These are phyloP conservation scores for Testicularia cyperi DNA, from an alignment of 1,284 basidiomycete genomes.

Conservation along the genomic window DNA sequence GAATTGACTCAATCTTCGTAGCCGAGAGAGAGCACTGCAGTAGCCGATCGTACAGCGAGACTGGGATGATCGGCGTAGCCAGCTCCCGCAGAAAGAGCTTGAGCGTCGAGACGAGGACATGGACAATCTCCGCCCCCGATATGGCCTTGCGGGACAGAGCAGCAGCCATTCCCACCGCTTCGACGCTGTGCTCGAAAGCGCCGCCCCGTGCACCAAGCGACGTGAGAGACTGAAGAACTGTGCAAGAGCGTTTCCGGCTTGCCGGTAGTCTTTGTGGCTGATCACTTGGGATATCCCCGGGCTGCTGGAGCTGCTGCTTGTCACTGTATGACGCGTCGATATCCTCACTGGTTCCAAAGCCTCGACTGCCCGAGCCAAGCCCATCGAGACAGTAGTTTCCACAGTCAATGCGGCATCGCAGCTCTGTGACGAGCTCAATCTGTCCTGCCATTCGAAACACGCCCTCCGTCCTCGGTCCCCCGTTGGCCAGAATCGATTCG, in stretches of 20 bases:
- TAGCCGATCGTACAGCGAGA: slow-evolving; percentile 49
- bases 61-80: slow-evolving; percentile 80
- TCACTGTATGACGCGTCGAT: too few relatives aligned
- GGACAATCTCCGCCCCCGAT: slow-evolving; percentile 62
- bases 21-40: not conserved
- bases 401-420: slow-evolving; percentile 82
- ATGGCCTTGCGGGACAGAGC: too few relatives aligned
- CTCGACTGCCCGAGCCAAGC: slow-evolving; percentile 1
- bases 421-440: slow-evolving; percentile 76
- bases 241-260: too few relatives aligned
- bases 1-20: slow-evolving; percentile 68
- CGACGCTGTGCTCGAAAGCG: too few relatives aligned
- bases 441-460: slow-evolving; percentile 89
- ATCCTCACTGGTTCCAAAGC: too few relatives aligned
- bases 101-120: slow-evolving; percentile 77
- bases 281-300: too few relatives aligned
- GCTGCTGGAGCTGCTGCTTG: too few relatives aligned
- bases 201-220: too few relatives aligned
- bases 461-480: slow-evolving; percentile 77
- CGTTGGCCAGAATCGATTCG: slow-evolving; percentile 82
- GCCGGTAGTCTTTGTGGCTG: too few relatives aligned
- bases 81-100: slow-evolving; percentile 91
- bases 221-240: too few relatives aligned
- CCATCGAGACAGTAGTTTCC: slow-evolving; percentile 83
- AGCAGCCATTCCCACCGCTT: too few relatives aligned